Base-by-base conservation (phyloP, 371 early-diverging fungal species). In the Rhizopus microsporus region DNA sequence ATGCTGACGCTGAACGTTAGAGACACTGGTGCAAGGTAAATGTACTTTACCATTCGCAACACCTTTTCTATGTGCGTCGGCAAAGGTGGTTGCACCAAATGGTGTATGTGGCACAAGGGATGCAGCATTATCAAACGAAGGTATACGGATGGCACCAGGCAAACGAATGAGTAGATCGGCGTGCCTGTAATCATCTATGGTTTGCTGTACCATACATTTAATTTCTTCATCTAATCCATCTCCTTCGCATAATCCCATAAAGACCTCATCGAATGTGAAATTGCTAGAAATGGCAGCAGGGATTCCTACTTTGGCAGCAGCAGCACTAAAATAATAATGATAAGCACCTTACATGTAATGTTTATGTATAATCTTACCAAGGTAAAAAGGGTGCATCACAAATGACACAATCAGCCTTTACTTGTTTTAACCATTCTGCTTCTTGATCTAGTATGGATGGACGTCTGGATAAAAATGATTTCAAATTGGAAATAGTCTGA, bases 191-290 rank as follows among this genome's bases (percentile, higher is more conserved):
- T 87, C 83, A 5, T 61, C 59, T 34, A 81, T 56, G 3, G 86
- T 76, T 16, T 71, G 65, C 7, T 74, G 56, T 37, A 84, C 79
- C 68, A 83, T 65, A 3, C 67, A 51, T 9, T 68, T 62, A 29
- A 83, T 84, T 44, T 83, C 80, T 42, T 79, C 59, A 57, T 82
- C 79, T 32, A 80, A 49, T 1, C 59, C 67, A 51, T 86, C 86
- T 3, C 83, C 81, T 50, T 83, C 83, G 16, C 82, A 71, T n/a
- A 84, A 61, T 30, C 80, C 83, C 0, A 72, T 74, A 55, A 87
- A 88, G 0, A 91, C 88, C 59, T 87, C 85, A 40, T 91, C 91
- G 66, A 89, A 91, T 1, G 90, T 85, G 53, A 91, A 91, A 56
- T 91, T 91, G 33, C 88, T 86, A n/a, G 88, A 82, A 40, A 88